phyloP scores from a whole-genome alignment of 352 stramenopile species.

The Pythium vanterpoolii region DNA sequence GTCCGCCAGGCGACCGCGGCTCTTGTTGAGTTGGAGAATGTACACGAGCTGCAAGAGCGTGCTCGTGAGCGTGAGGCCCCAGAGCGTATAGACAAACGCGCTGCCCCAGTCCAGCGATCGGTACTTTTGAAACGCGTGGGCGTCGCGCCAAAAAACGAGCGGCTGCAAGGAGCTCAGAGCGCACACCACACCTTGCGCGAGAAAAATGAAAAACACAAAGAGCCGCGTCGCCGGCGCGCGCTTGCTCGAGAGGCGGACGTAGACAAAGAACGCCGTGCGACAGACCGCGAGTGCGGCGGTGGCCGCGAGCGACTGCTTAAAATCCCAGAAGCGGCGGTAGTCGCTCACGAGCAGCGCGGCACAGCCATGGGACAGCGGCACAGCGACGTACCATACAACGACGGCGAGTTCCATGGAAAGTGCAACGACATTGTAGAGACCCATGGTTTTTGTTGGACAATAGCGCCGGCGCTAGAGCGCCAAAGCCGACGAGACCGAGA shows the following conservation, averaged over 20 bases:
- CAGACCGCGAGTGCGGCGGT: constrained; percentile 47
- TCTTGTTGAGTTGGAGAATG: constrained; percentile 77
- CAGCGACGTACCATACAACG: constrained; percentile 52
- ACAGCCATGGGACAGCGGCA: constrained; percentile 32
- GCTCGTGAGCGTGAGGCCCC: constrained; percentile 41
- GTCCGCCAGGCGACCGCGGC: constrained; percentile 54
- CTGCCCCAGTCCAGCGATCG: constrained; percentile 42
- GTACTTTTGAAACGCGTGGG: constrained; percentile 42
- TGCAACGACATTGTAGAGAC: constrained; percentile 61
- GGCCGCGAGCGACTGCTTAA: constrained; percentile 66
- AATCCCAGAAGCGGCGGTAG: constrained; percentile 33
- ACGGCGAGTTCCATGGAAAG: constrained; percentile 53
- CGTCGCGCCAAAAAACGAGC: constrained; percentile 58
- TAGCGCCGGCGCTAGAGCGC: neutral
- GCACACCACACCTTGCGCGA: constrained; percentile 41
- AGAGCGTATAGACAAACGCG: constrained; percentile 57
- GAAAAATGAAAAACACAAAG: constrained; percentile 80
- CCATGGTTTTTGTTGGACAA: constrained; percentile 56
- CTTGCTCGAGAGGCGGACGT: constrained; percentile 69
- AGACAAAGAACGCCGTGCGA: constrained; percentile 59
- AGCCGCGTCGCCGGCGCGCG: constrained; percentile 62
- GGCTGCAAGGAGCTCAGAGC: constrained; percentile 58
- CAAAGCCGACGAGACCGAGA: neutral
- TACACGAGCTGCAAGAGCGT: constrained; percentile 66
- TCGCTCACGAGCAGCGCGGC: constrained; percentile 35